phyloP scores from a whole-genome alignment of 257 asterid genomes.

The Solanum megistacrolobum region DNA sequence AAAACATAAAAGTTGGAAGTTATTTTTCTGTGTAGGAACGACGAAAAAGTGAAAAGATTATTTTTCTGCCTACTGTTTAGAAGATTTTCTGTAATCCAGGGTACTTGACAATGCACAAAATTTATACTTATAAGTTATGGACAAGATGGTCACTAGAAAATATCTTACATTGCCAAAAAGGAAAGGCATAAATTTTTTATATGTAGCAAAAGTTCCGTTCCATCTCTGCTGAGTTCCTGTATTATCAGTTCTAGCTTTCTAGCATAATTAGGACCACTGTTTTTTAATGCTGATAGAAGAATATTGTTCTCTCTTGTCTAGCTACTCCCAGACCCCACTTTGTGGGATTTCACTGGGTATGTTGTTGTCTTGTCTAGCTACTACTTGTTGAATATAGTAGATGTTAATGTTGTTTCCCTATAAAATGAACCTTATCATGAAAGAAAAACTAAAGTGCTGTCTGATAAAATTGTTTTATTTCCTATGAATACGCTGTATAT shows the following conservation, averaged over 20 bases:
- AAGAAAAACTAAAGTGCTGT: not conserved
- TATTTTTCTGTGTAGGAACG: not conserved
- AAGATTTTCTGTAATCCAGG: not conserved
- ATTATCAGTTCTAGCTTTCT: not conserved
- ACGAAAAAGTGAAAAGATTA: not conserved
- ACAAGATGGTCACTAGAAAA: not conserved
- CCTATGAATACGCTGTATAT: not conserved
- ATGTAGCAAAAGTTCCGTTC: not conserved
- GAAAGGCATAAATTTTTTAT: not conserved
- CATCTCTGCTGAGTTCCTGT: not conserved
- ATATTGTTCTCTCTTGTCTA: not conserved
- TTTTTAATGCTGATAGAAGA: not conserved
- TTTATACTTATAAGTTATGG: not conserved
- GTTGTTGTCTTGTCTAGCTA: not conserved
- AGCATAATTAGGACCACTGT: not conserved
- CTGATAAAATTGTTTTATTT: not conserved
- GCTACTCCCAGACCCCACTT: not conserved
- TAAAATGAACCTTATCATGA: not conserved
- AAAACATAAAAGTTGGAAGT: not conserved
- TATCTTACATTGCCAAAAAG: not conserved
- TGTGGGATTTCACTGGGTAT: not conserved
- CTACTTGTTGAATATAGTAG: not conserved
- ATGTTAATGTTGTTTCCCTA: not conserved
- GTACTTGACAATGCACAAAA: not conserved
- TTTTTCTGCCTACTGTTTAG: not conserved